A percentile compares a stretch with the other conserved stretches of the same genome.
Evolutionary conservation across 306 rosid species (phyloP).

Genomic region (Cucumis melo): DNA sequence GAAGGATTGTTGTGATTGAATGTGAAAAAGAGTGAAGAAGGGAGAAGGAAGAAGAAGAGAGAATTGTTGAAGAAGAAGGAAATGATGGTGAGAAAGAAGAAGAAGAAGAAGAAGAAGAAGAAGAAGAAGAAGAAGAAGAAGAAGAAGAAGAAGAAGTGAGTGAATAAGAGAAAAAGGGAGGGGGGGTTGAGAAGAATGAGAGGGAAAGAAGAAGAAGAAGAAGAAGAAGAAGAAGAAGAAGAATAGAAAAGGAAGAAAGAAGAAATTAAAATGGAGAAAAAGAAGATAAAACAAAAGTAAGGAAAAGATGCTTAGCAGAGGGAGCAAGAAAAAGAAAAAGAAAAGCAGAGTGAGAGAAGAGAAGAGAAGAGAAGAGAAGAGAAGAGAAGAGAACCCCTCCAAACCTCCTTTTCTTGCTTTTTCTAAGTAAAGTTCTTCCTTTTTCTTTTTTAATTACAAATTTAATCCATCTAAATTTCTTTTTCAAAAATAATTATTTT

Average conservation of each 20-base stretch:
- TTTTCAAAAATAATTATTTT: too few relatives aligned
- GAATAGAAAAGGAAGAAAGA: slow-evolving; percentile 11
- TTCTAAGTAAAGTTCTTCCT: slow-evolving; percentile 14
- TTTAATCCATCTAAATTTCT: too few relatives aligned
- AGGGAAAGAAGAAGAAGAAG: slow-evolving; percentile 12
- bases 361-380: not conserved
- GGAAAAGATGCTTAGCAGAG: slow-evolving; percentile 75
- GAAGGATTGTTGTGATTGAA: not conserved
- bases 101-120: not conserved
- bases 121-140: not conserved
- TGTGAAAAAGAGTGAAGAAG: not conserved
- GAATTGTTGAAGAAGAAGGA: not conserved
- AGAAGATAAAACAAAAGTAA: slow-evolving; percentile 30
- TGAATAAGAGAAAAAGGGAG: slow-evolving; percentile 3
- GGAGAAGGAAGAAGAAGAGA: not conserved
- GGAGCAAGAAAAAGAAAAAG: slow-evolving; percentile 58
- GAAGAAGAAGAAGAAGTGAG: not conserved
- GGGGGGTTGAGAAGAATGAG: slow-evolving; percentile 1
- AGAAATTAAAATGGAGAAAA: slow-evolving; percentile 12
- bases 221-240: not conserved
- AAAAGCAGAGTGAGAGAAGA: slow-evolving; percentile 7
- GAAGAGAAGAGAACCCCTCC: slow-evolving; percentile 1
- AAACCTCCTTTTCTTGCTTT: slow-evolving; percentile 41
- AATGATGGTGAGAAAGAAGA: not conserved
- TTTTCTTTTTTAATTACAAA: not conserved